Conservation (phyloP, 202 grass and related monocot species). For the Schoenoplectus triqueter region DNA sequence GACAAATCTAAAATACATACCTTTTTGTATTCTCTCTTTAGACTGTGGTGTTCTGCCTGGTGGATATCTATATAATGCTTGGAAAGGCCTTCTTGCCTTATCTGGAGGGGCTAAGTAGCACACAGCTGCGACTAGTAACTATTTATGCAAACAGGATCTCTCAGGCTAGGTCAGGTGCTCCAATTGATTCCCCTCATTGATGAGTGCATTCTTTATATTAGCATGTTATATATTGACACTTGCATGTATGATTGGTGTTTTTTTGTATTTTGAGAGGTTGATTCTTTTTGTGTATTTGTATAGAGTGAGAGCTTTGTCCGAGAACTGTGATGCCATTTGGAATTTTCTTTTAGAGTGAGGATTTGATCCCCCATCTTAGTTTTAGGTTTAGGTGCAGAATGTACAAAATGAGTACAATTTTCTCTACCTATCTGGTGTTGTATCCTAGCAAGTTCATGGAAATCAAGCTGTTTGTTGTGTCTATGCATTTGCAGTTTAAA, state of each 20-base stretch:
- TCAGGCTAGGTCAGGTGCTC: constrained; percentile 76
- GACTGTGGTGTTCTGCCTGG: constrained; percentile 96
- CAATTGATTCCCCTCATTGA: constrained; percentile 74
- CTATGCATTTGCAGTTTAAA: too few relatives aligned
- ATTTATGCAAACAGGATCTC: constrained; percentile 97
- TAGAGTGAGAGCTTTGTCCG: constrained; percentile 51
- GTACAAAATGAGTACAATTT: constrained; percentile 33
- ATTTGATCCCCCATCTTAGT: background rate
- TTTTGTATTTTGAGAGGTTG: constrained; percentile 44
- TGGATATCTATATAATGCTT: constrained; percentile 99
- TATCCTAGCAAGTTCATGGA: constrained; percentile 15
- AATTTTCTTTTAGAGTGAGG: constrained; percentile 35
- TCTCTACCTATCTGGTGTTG: constrained; percentile 6
- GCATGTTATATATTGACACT: constrained; percentile 48
- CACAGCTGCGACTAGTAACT: constrained; percentile 84
- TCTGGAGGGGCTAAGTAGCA: constrained; percentile 88
- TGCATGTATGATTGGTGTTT: constrained; percentile 41
- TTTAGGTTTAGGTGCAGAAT: constrained; percentile 30
- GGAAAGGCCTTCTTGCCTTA: constrained; percentile 87
- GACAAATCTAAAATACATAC: background rate
- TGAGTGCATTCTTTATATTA: constrained; percentile 47
- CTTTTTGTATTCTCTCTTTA: constrained; percentile 30
- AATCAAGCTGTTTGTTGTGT: constrained; percentile 10
- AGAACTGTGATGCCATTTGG: constrained; percentile 26
- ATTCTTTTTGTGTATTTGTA: constrained; percentile 86